Conservation (phyloP, 495 filamentous ascomycete species). For the Neurospora cerealis region DNA sequence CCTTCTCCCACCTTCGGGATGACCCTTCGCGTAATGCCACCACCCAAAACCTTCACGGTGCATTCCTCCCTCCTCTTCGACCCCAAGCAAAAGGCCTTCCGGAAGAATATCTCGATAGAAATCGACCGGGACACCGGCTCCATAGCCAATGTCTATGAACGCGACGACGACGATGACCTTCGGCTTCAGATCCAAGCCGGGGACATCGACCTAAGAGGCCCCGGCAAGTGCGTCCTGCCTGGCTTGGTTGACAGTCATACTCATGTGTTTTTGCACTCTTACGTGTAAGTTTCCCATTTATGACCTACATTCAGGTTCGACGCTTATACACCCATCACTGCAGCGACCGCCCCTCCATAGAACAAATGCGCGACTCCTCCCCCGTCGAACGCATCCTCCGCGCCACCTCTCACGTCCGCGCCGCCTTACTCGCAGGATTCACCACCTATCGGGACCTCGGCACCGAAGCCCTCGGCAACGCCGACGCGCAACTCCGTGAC, state of each 20-base stretch:
- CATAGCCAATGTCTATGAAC: slow-evolving; percentile 27
- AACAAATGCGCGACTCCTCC: slow-evolving; percentile 43
- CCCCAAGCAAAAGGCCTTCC: slow-evolving; percentile 34
- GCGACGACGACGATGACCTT: slow-evolving; percentile 9
- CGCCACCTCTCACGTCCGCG: slow-evolving; percentile 39
- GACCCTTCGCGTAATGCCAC: background rate
- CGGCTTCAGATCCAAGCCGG: background rate
- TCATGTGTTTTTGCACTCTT: slow-evolving; percentile 43
- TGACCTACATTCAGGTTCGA: background rate
- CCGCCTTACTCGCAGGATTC: slow-evolving; percentile 42
- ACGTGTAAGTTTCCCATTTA: slow-evolving; percentile 14
- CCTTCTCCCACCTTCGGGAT: background rate
- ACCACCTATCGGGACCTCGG: slow-evolving; percentile 48
- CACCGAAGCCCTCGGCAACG: slow-evolving; percentile 35
- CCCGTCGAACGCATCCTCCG: slow-evolving; percentile 39
- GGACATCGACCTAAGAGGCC: slow-evolving; percentile 32
- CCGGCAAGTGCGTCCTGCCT: slow-evolving; percentile 35
- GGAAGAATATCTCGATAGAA: slow-evolving; percentile 30
- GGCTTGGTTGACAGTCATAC: slow-evolving; percentile 46
- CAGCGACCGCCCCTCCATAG: slow-evolving; percentile 23
- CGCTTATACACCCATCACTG: too few species aligned
- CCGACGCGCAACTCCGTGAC: slow-evolving; percentile 34
- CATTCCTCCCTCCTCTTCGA: slow-evolving; percentile 42
- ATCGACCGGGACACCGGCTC: slow-evolving; percentile 29
- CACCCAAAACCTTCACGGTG: slow-evolving; percentile 20